Conservation (phyloP, 1,284 basidiomycete species). For the Athelia sp. region DNA sequence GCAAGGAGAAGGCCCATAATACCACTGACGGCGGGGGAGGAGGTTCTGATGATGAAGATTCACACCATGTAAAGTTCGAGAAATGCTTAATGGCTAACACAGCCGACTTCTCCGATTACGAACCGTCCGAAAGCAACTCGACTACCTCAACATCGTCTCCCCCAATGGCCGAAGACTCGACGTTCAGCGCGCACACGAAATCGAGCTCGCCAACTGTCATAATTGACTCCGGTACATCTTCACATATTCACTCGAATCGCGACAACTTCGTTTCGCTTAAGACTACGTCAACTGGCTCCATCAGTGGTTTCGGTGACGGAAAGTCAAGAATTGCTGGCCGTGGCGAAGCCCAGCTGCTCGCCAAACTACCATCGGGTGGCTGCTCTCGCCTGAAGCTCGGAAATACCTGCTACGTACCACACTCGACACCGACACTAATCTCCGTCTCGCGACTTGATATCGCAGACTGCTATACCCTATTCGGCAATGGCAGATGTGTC, state of each 20-base stretch:
- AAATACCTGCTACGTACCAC: slow-evolving; percentile 1
- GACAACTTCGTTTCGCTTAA: not conserved
- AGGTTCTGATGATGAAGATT: not conserved
- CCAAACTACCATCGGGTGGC: not conserved
- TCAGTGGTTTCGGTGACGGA: not conserved
- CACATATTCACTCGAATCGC: not conserved
- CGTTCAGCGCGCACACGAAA: not conserved
- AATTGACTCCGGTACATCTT: not conserved
- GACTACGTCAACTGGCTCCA: not conserved
- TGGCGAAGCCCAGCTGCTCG: not conserved
- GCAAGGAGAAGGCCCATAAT: slow-evolving; percentile 1
- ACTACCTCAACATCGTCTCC: not conserved
- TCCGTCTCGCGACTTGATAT: slow-evolving; percentile 10
- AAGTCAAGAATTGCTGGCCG: not conserved
- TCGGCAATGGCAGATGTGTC: slow-evolving; percentile 8
- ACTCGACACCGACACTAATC: slow-evolving; percentile 8
- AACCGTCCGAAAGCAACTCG: not conserved
- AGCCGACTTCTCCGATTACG: not conserved
- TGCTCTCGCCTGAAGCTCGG: not conserved
- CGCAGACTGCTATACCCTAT: slow-evolving; percentile 11
- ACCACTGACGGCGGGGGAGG: not conserved
- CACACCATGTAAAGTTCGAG: slow-evolving; percentile 1
- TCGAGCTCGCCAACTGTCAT: not conserved
- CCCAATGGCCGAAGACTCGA: not conserved
- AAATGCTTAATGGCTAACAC: not conserved